These are phyloP conservation scores for Agapanthus africanus DNA, from an alignment of 106 monocot genomes.

Conservation along the genomic window DNA sequence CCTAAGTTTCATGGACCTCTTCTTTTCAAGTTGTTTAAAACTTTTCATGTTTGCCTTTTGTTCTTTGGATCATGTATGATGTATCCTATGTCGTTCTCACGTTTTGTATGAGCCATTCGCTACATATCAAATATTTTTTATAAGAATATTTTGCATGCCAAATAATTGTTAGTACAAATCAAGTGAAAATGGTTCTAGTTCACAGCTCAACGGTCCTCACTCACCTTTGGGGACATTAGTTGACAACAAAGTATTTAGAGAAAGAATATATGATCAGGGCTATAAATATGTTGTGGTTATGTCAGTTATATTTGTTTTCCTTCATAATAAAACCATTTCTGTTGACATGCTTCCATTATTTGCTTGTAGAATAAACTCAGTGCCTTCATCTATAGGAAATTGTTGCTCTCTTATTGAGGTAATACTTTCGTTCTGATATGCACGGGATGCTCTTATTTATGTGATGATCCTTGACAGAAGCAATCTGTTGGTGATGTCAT, in stretches of 20 bases:
- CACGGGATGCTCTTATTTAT: neutral
- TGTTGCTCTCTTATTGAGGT: slow-evolving; percentile 81
- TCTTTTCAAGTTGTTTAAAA: no score
- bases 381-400: slow-evolving; percentile 65
- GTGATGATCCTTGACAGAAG: neutral
- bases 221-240: neutral
- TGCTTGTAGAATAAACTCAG: slow-evolving; percentile 52
- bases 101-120: no score
- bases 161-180: neutral
- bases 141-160: no score
- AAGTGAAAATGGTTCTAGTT: neutral
- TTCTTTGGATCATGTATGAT: no score
- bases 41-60: no score
- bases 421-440: neutral
- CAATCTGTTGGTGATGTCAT: neutral
- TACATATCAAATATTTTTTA: no score
- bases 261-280: neutral
- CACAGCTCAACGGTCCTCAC: neutral
- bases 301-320: neutral
- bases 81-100: no score
- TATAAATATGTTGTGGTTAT: neutral
- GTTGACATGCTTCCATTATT: slow-evolving; percentile 1
- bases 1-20: no score
- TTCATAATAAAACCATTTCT: neutral
- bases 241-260: neutral